Conservation (phyloP, 2,329 filamentous ascomycete species). For the Lachnellula hyalina region DNA sequence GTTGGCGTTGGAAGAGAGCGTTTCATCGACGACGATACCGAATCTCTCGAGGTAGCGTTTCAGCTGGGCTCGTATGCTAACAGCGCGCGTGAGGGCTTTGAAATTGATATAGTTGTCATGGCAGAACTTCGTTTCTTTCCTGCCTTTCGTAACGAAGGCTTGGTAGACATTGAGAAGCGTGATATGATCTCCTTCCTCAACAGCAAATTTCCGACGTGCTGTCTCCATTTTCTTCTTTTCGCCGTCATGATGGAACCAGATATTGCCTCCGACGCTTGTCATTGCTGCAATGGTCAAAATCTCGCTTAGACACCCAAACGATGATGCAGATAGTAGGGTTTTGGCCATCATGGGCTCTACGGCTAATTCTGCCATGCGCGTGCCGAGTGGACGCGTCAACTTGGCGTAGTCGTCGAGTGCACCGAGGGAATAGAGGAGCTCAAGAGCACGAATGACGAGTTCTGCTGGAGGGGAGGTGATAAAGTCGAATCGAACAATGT, state of each 20-base stretch:
- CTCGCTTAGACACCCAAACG: conserved; percentile 76
- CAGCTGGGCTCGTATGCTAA: conserved; percentile 81
- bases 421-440: conserved; percentile 80
- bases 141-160: conserved; percentile 76
- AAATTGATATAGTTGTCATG: conserved; percentile 83
- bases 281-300: conserved; percentile 91
- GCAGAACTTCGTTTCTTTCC: conserved; percentile 81
- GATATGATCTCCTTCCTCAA: conserved; percentile 88
- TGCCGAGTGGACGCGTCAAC: conserved; percentile 80
- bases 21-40: conserved; percentile 64
- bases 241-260: conserved; percentile 78
- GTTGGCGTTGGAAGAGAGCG: conserved; percentile 37
- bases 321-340: conserved; percentile 68
- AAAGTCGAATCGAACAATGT: conserved; percentile 86
- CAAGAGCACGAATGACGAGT: conserved; percentile 78
- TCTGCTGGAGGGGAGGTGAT: conserved; percentile 80
- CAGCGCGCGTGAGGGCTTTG: conserved; percentile 74
- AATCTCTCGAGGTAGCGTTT: conserved; percentile 84
- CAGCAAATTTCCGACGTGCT: conserved; percentile 75
- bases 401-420: conserved; percentile 87
- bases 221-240: conserved; percentile 72
- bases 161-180: conserved; percentile 93
- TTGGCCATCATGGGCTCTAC: conserved; percentile 96
- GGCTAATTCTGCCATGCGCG: conserved; percentile 86
- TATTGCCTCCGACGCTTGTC: conserved; percentile 75